Base-by-base conservation (phyloP, 352 stramenopile genomes). In the Aphanomyces stellatus region DNA sequence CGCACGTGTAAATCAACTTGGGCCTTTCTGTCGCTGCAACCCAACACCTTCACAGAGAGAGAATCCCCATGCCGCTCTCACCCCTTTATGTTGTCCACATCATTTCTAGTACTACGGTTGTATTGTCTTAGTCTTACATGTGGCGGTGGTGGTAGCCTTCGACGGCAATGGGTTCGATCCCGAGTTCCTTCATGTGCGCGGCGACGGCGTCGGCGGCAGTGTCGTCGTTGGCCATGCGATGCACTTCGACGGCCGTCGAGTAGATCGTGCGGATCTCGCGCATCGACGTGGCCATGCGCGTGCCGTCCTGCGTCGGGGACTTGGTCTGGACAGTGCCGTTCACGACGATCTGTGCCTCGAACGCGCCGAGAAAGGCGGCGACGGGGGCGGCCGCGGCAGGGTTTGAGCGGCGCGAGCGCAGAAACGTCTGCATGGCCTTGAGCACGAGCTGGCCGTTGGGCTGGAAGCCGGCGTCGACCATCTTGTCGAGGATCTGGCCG, bases 401-500 rank as follows among this genome's bases (percentile, higher is more conserved):
- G 3, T 51, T 34, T 10, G 10, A 7, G 7, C 8, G 13, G 40
- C 4, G 19, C 2, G 51, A n/a, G n/a, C 37, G 41, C 3, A 19
- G 28, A 2, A 46, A 15, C 13, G 27, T 35, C 25, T 24, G 24
- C 35, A 64, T 49, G 19, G 55, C 35, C 19, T 46, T 43, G 22
- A 51, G n/a, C 55, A 51, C n/a, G 22, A 64, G 19, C 35, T 49
- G 24, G 33, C 22, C n/a, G 55, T 51, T 64, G 35, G 55, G 55
- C 31, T 31, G 25, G 35, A 51, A 46, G 15, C 25, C 24, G 6
- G 55, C 55, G 7, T 43, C 55, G 37, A 64, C 15, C 55, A 64
- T 64, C 35, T 24, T 51, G 2, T 34, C 24, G n/a, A 64, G 40
- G 7, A 64, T 35, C 8, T 64, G n/a, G 3, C 6, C 10, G 3